Evolutionary conservation across 73 alveolate genomes (phyloP), one percentile per base, ranked within the genome.

Genomic region (Paramecium biaurelia): DNA sequence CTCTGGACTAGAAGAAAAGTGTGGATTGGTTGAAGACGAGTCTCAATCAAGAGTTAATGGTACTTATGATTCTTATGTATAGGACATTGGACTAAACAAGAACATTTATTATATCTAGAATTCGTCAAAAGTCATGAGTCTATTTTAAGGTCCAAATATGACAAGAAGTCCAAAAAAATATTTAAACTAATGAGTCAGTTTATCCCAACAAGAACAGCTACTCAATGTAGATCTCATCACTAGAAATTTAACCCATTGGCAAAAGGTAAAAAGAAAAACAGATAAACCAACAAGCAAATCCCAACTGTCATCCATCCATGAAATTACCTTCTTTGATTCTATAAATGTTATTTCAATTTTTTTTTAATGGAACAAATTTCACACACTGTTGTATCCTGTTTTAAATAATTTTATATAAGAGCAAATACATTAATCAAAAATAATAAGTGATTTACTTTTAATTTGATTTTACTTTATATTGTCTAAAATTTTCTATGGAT

Each of bases 71-170:
- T 7, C 4, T 43, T 34, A 38, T 5, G 12, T 43, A 43, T 79
- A 79, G 90, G 90, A 21, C 90, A 79, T 79, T 79, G 90, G 90
- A 42, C 90, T 14, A 79, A 47, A 79, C n/a, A 79, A 34, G 90
- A 79, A 23, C 90, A 79, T 79, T 41, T 37, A 38, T 18, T 18
- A 34, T 79, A 79, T 79, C 90, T 79, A 20, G 56, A 79, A 18
- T 79, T 79, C 32, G 90, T 79, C 10, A 41, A 26, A 12, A 42
- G 24, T 23, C 74, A 79, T 43, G 90, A 79, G 74, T 24, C 30
- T 24, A 79, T 79, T 41, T 41, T 79, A 30, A 79, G 32, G 56
- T 79, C 90, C 10, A 79, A 79, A 15, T 79, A 79, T 14, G 90
- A 79, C 37, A 79, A 79, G 32, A 79, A 79, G 47, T 79, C 90